Percentiles rank a stretch among this genome's conserved stretches.
Evolutionary conservation across 345 rosid species (phyloP).

Genomic region (Citrus australasica): DNA sequence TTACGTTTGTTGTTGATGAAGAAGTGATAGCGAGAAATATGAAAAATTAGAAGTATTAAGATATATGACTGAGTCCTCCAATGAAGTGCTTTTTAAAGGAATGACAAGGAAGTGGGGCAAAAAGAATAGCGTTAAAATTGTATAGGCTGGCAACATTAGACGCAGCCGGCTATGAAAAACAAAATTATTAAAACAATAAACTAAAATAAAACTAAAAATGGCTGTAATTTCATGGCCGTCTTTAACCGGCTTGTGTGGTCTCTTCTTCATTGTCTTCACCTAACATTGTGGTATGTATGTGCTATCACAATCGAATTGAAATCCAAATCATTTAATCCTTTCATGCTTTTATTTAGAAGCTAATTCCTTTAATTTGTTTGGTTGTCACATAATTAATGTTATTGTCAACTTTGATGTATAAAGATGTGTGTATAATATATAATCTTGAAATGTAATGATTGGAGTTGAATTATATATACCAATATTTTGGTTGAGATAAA

Average conservation of each 20-base stretch:
- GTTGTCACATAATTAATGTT: neutral
- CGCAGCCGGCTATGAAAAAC: slow-evolving; percentile 16
- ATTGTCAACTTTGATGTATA: neutral
- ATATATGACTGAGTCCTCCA: slow-evolving; percentile 24
- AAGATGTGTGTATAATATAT: neutral
- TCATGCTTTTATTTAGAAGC: neutral
- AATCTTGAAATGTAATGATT: neutral
- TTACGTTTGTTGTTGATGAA: neutral
- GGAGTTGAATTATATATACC: too few species aligned
- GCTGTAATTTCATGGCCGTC: slow-evolving; percentile 32
- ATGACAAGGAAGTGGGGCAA: neutral
- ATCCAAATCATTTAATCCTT: neutral
- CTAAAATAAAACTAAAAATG: neutral
- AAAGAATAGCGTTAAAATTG: neutral
- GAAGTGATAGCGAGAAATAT: neutral
- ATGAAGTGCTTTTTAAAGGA: slow-evolving; percentile 32
- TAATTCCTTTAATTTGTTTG: neutral
- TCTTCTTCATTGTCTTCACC: slow-evolving; percentile 27
- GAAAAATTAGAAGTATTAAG: neutral
- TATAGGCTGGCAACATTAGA: slow-evolving; percentile 28
- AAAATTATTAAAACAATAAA: neutral
- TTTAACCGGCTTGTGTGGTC: slow-evolving; percentile 28
- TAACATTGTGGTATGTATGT: slow-evolving; percentile 2
- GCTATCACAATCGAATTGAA: slow-evolving; percentile 10
- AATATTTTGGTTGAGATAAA: neutral